phyloP scores from a whole-genome alignment of 140 eudicot species.

The Bidens hawaiensis region DNA sequence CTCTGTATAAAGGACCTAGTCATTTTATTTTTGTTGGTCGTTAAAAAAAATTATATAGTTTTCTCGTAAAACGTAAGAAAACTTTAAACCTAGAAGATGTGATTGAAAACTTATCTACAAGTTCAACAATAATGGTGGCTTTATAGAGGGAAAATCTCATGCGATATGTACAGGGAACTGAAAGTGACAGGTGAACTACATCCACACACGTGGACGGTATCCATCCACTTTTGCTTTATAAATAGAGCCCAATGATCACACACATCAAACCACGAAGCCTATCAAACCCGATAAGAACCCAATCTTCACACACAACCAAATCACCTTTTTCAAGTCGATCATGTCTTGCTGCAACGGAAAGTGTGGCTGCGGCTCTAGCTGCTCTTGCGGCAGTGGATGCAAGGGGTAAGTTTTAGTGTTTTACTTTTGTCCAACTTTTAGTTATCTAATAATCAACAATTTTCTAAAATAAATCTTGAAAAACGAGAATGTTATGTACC shows the following conservation, averaged over 20 bases:
- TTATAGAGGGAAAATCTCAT: slow-evolving; percentile 2
- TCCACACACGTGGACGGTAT: slow-evolving; percentile 45
- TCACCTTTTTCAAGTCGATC: background rate
- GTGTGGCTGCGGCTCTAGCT: slow-evolving; percentile 57
- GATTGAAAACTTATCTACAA: background rate
- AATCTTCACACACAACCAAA: slow-evolving; percentile 8
- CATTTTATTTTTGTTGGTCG: too few species aligned
- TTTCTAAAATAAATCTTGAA: too few species aligned
- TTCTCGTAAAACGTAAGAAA: background rate
- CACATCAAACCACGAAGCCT: slow-evolving; percentile 5
- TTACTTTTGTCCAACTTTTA: background rate
- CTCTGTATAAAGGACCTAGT: too few species aligned
- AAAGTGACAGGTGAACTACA: background rate
- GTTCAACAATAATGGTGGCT: background rate
- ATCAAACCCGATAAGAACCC: background rate
- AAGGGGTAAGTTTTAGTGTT: slow-evolving; percentile 36
- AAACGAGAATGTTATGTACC: too few species aligned
- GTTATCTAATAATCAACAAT: too few species aligned
- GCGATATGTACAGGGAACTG: background rate
- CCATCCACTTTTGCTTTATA: slow-evolving; percentile 19
- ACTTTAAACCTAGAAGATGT: background rate
- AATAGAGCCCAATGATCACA: slow-evolving; percentile 24
- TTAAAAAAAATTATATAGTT: too few species aligned
- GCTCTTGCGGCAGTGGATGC: slow-evolving; percentile 55
- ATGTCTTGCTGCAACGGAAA: slow-evolving; percentile 58